Evolutionary conservation across 2,329 filamentous ascomycete species (phyloP), one percentile per base, ranked within the genome.

Genomic region (Scopulariopsis brevicaulis): DNA sequence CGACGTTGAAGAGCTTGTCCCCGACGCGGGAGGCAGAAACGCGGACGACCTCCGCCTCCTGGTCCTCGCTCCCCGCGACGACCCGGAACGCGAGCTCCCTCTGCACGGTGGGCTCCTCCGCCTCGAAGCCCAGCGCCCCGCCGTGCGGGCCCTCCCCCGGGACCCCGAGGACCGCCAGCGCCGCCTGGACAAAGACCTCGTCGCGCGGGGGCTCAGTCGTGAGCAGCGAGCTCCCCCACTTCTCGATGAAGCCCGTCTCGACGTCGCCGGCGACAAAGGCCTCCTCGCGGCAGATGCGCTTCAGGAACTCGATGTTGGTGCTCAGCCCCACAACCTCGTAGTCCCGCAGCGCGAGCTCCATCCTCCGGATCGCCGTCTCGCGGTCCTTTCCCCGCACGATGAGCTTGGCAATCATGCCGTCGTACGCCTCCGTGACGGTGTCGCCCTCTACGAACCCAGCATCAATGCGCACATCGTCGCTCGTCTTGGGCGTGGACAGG

Each of bases 401-500:
- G 56, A 99, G 81, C 74, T 99, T 99, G 52, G 94, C 90, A 64
- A 99, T 96, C 94, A 99, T 99, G 32, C 94, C 94, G 65, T 99
- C 94, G 71, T 99, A 99, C 58, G 94, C 89, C 59, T 93, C 90
- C 0, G 92, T 95, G 2, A 99, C 89, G 62, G 90, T 90, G 68
- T 96, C 93, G 28, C 94, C 94, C 64, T 91, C 81, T 32, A 92
- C 83, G 69, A 97, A 97, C 1, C 94, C 94, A 53, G 92, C 91
- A 67, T 99, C 94, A 63, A 99, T 91, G 48, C 94, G 85, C 35
- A 97, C 82, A 62, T 91, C 87, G 1, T 86, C 79, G 43, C 83
- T 81, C 54, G 75, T 70, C 37, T 82, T 80, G 0, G 93, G 92
- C 1, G 89, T 91, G 37, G 83, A 81, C 12, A 97, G 82, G 69